A percentile compares a stretch with the other conserved stretches of the same genome.
Evolutionary conservation across 306 rosid species (phyloP).

Genomic region (Vigna nakashimae): DNA sequence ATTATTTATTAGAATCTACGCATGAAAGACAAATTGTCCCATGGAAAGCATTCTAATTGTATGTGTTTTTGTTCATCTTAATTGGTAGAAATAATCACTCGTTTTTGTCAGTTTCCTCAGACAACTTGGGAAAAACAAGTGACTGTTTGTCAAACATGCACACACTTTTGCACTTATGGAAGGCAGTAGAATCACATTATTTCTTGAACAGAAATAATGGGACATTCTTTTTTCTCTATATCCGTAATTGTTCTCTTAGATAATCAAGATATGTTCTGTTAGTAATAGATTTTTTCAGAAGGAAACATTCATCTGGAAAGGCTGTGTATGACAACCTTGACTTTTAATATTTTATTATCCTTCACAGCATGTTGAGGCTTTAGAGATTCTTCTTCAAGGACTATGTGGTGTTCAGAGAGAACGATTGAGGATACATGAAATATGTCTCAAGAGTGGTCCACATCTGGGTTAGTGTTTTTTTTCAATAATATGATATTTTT

Average conservation of each 20-base stretch:
- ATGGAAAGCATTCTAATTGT: background rate
- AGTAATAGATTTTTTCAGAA: constrained; percentile 1
- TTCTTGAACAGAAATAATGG: constrained; percentile 1
- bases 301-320: background rate
- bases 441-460: constrained; percentile 88
- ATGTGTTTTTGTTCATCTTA: background rate
- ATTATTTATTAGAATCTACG: background rate
- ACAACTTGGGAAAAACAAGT: too few relatives aligned
- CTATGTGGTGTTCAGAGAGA: constrained; percentile 91
- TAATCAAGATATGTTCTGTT: constrained; percentile 2
- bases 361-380: constrained; percentile 94
- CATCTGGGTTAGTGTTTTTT: constrained; percentile 63
- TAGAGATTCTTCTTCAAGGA: constrained; percentile 97
- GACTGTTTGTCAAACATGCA: background rate
- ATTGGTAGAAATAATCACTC: background rate
- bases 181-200: background rate
- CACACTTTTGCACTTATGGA: background rate
- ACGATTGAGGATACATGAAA: constrained; percentile 82
- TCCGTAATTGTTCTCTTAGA: background rate
- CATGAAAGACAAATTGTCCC: background rate
- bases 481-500: background rate
- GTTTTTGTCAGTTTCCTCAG: background rate
- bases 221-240: constrained; percentile 27
- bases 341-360: constrained; percentile 35
- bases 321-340: constrained; percentile 7